Evolutionary conservation across 75 land plant genomes (phyloP), one percentile per base, ranked within the genome.

Genomic region (Picea glauca): DNA sequence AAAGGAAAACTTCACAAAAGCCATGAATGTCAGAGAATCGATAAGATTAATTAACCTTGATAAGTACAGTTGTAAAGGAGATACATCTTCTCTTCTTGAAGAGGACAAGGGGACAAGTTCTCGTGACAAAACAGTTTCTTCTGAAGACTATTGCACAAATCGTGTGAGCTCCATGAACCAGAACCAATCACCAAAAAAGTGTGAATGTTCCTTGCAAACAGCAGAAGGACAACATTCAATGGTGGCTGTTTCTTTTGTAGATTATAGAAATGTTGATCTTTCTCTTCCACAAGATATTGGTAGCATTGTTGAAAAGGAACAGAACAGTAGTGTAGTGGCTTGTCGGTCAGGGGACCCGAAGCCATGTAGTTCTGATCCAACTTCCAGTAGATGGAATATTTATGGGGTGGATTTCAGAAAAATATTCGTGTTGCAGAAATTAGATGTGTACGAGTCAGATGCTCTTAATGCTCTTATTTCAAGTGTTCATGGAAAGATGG

Each of bases 381-480:
- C 54, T 35, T 68, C 73, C 50, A 68, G 54, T 68, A 46, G 46
- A 68, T 68, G 73, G 46, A 68, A 40, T 40, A 20, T 40, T 68
- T 21, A 68, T 33, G 23, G 21, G 54, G 46, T 40, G 38, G 73
- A 68, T 0, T 68, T 18, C 40, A 17, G 40, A 68, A 68, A 68
- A 38, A 40, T 5, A 13, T 72, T 26, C 57, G 33, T 76, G 54
- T 79, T 83, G 13, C 62, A 81, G 60, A 82, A 88, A 9, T 67
- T 88, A 54, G 86, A 83, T 20, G 84, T 87, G 11, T 38, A 5
- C 62, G 83, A 78, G 58, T 60, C 80, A 13, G 79, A 83, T 38
- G 68, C 78, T 23, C 87, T 91, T 60, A 80, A 87, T 62, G 74
- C 78, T 60, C 87, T 91, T 78, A 77, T 89, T 70, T 81, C 91